A percentile compares a stretch with the other conserved stretches of the same genome.
Evolutionary conservation across 2,329 filamentous ascomycete genomes (phyloP).

Genomic region (Neofusicoccum umdonicola): DNA sequence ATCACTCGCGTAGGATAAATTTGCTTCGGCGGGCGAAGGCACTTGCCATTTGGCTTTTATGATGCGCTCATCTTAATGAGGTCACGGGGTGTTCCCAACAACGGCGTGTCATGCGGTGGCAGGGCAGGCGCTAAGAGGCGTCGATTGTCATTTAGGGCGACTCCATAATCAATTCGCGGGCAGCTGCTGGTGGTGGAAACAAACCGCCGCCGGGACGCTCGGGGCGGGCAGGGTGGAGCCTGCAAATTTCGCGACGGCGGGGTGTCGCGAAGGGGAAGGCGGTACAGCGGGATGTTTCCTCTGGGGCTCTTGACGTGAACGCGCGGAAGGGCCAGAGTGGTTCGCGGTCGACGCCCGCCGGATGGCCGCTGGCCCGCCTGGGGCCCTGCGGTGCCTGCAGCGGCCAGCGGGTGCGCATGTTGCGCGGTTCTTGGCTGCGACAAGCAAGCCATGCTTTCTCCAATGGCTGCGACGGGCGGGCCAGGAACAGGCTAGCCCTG

Average conservation of each 20-base stretch:
- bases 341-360: not conserved
- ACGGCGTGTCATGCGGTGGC: not conserved
- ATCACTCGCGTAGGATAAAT: not conserved
- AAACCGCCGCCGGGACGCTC: slow-evolving; percentile 6
- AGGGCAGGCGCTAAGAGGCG: not conserved
- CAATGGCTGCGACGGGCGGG: not conserved
- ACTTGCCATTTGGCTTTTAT: not conserved
- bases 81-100: not conserved
- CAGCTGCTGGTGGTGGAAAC: slow-evolving; percentile 1
- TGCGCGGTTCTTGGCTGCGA: not conserved
- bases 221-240: slow-evolving; percentile 9
- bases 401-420: not conserved
- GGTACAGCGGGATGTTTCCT: not conserved
- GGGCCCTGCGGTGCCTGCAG: not conserved
- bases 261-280: not conserved
- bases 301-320: not conserved
- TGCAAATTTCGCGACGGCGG: slow-evolving; percentile 7
- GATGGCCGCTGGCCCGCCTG: not conserved
- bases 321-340: not conserved
- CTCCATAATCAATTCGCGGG: slow-evolving; percentile 15
- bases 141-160: slow-evolving; percentile 12
- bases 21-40: not conserved
- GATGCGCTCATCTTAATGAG: slow-evolving; percentile 6
- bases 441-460: not conserved
- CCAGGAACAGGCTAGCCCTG: slow-evolving; percentile 13